Evolutionary conservation across 2,329 filamentous ascomycete species (phyloP).

Genomic region (Albifimbria verrucaria): DNA sequence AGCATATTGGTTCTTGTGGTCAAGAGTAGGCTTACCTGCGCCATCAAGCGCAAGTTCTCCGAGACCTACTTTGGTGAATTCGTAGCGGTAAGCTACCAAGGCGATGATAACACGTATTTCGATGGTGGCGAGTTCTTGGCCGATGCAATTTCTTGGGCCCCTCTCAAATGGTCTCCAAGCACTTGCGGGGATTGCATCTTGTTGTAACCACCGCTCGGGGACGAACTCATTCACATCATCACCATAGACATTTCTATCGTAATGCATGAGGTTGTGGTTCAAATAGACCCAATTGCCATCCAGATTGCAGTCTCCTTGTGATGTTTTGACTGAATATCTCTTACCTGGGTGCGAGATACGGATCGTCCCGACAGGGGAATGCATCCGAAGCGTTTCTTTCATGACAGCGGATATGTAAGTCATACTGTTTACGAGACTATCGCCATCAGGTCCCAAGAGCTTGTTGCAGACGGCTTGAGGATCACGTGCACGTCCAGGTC

Average conservation of each 20-base stretch:
- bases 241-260: constrained; percentile 30
- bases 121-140: constrained; percentile 1
- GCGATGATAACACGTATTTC: constrained; percentile 1
- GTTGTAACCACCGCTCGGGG: constrained; percentile 34
- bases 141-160: constrained; percentile 1
- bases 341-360: constrained; percentile 21
- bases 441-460: constrained; percentile 21
- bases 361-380: constrained; percentile 27
- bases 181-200: not conserved
- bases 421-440: constrained; percentile 29
- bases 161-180: constrained; percentile 2
- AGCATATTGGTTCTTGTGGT: not conserved
- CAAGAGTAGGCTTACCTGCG: not conserved
- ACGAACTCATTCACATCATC: constrained; percentile 30
- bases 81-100: not conserved
- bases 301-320: constrained; percentile 15
- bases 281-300: constrained; percentile 33
- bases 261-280: constrained; percentile 29
- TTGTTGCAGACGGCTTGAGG: constrained; percentile 19
- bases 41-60: not conserved
- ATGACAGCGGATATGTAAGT: constrained; percentile 32
- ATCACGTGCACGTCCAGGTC: constrained; percentile 18
- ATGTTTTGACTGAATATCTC: not conserved
- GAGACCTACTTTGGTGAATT: not conserved
- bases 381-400: constrained; percentile 32